A percentile compares a stretch with the other conserved stretches of the same genome.
Conservation (phyloP, 2,329 filamentous ascomycete genomes). For the Cladorrhinum sp. region DNA sequence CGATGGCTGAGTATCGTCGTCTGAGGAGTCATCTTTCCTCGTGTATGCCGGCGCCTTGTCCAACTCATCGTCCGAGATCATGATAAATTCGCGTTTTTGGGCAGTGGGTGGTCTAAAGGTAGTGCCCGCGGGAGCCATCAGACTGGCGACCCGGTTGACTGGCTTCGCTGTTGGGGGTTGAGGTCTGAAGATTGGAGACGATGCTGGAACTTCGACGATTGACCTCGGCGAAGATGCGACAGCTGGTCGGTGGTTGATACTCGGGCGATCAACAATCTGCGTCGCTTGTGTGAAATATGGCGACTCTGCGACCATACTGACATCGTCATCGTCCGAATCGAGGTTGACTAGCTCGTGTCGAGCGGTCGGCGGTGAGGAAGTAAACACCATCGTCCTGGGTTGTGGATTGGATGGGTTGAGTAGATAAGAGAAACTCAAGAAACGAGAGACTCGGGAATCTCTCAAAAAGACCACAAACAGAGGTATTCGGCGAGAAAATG, state of each 20-base stretch:
- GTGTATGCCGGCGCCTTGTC: constrained; percentile 34
- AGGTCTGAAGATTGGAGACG: constrained; percentile 64
- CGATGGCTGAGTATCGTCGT: constrained; percentile 50
- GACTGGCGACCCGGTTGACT: constrained; percentile 33
- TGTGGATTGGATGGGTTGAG: not conserved
- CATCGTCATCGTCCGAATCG: constrained; percentile 24
- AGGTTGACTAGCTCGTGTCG: constrained; percentile 10
- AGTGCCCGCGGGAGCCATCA: constrained; percentile 76
- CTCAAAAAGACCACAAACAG: not conserved
- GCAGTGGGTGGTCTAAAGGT: constrained; percentile 50
- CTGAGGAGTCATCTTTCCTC: constrained; percentile 49
- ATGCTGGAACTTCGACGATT: constrained; percentile 78
- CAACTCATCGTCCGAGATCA: constrained; percentile 33
- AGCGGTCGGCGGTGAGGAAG: constrained; percentile 21
- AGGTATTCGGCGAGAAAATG: not conserved
- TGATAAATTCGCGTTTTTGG: constrained; percentile 36
- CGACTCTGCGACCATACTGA: constrained; percentile 37
- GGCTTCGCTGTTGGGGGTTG: constrained; percentile 24
- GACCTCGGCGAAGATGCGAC: constrained; percentile 44
- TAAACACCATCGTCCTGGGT: constrained; percentile 21
- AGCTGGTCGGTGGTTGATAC: constrained; percentile 31
- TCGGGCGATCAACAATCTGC: constrained; percentile 43
- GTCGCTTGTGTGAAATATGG: constrained; percentile 48
- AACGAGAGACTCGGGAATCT: not conserved
- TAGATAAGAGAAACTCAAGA: not conserved